Base-by-base conservation (phyloP, 768 basidiomycete genomes). In the Podaxis pistillaris region DNA sequence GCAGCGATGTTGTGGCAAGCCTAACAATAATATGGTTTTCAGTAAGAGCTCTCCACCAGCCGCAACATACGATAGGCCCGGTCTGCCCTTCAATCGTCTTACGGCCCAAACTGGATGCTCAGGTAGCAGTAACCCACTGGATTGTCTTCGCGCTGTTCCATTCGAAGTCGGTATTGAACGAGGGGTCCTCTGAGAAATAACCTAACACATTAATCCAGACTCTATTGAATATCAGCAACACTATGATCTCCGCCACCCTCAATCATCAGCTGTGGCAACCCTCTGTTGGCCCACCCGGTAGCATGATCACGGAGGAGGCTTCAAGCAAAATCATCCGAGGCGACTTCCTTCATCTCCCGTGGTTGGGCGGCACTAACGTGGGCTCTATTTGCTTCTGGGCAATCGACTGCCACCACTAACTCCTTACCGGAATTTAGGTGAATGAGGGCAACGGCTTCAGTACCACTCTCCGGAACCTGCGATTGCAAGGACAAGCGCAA, bases 241-340 rank as follows among this genome's bases (percentile, higher is more conserved):
- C 64, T 0, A 77, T 86, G 79, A 81, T 83, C 8, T 54, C 22
- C 0, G 56, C 72, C 0, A 81, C 80, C 1, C 69, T 87, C 28
- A 86, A 87, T 56, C 17, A 62, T 0, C 86, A 87, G 64, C 71
- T 86, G 4, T 86, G 86, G 86, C 76, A 86, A 64, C 85, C 86
- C 0, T 63, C 83, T 0, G 76, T 85, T 4, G 85, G 85, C 0
- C 81, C 82, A 1, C 57, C 71, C 0, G 83, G 83, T 1, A 86
- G 83, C 67, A 74, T 86, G 56, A 69, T 81, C 19, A 69, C 81
- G 0, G 78, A 75, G 56, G 69, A 79, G 44, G 80, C 83, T 3
- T 86, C 85, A 0, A 58, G 68, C 4, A 75, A 74, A 41, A 80
- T 86, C 30, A 69, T 73, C 0, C 71, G 76, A 4, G 83, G 83